These are phyloP conservation scores for Bremia lactucae DNA, from an alignment of 352 stramenopile species.

Conservation along the genomic window DNA sequence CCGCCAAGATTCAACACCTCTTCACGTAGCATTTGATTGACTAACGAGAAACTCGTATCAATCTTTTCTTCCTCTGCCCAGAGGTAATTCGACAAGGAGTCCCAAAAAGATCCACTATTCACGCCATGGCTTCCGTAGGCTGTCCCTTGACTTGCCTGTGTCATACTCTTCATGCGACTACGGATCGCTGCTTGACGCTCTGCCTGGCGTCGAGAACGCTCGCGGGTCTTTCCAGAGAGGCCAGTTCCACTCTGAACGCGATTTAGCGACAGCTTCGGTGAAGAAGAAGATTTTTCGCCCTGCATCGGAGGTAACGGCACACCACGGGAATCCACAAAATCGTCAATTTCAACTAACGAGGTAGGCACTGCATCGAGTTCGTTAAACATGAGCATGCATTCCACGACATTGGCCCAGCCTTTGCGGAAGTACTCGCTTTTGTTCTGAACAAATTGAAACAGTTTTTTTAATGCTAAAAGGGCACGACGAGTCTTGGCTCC, in stretches of 20 bases:
- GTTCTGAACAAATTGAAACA: slow-evolving; percentile 82
- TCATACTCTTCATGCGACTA: slow-evolving; percentile 75
- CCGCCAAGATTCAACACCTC: slow-evolving; percentile 58
- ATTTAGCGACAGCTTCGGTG: slow-evolving; percentile 21
- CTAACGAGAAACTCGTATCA: slow-evolving; percentile 69
- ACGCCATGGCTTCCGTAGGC: slow-evolving; percentile 27
- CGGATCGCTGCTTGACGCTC: slow-evolving; percentile 75
- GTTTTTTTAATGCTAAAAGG: slow-evolving; percentile 60
- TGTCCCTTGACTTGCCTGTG: slow-evolving; percentile 34
- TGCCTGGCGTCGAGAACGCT: slow-evolving; percentile 64
- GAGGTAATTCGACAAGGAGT: slow-evolving; percentile 72
- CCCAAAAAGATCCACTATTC: slow-evolving; percentile 62
- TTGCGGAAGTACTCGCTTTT: slow-evolving; percentile 69
- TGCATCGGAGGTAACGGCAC: slow-evolving; percentile 74
- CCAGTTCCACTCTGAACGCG: slow-evolving; percentile 35
- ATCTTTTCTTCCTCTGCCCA: slow-evolving; percentile 77
- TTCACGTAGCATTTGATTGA: slow-evolving; percentile 72
- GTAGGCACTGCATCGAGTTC: slow-evolving; percentile 75
- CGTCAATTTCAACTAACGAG: slow-evolving; percentile 82
- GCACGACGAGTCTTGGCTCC: slow-evolving; percentile 68
- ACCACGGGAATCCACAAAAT: slow-evolving; percentile 77
- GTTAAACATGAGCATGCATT: slow-evolving; percentile 85
- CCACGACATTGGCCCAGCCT: slow-evolving; percentile 70
- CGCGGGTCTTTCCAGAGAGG: slow-evolving; percentile 63
- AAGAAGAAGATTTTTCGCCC: slow-evolving; percentile 19